These are phyloP conservation scores for Furcasterigmium furcatum DNA, from an alignment of 2,329 filamentous ascomycete genomes.

Conservation along the genomic window DNA sequence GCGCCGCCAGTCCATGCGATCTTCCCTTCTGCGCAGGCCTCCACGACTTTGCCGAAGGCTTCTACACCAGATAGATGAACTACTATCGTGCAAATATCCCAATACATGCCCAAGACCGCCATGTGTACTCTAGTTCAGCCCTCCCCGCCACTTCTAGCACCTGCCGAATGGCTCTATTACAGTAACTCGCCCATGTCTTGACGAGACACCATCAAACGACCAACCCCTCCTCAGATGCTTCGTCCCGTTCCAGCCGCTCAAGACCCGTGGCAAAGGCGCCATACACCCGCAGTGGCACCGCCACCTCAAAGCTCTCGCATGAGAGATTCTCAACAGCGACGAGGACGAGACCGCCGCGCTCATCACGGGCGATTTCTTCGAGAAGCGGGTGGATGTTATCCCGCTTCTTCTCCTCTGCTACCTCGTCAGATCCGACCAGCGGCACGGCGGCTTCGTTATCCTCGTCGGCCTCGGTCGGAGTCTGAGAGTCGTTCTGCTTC, in stretches of 20 bases:
- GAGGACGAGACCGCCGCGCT: slow-evolving; percentile 69
- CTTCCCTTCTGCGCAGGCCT: too few species aligned
- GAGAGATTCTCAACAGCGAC: slow-evolving; percentile 75
- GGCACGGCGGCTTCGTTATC: slow-evolving; percentile 5
- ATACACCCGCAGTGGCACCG: slow-evolving; percentile 81
- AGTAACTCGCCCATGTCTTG: too few species aligned
- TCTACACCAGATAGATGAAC: too few species aligned
- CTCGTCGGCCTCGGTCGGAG: slow-evolving; percentile 13
- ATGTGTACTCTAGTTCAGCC: too few species aligned
- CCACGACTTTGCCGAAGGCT: too few species aligned
- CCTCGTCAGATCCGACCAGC: slow-evolving; percentile 3
- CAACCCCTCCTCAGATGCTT: slow-evolving; percentile 45
- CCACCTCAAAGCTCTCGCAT: slow-evolving; percentile 88
- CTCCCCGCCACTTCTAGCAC: too few species aligned
- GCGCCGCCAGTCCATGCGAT: too few species aligned
- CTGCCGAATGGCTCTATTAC: too few species aligned
- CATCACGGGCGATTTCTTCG: slow-evolving; percentile 76
- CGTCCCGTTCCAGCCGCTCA: slow-evolving; percentile 53
- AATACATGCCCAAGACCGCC: too few species aligned
- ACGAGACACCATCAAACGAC: slow-evolving; percentile 23
- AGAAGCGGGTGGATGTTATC: slow-evolving; percentile 52
- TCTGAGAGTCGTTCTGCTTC: background rate
- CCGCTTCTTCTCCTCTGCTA: slow-evolving; percentile 11
- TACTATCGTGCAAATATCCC: too few species aligned
- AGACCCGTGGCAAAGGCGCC: slow-evolving; percentile 56